Conservation (phyloP, 2,329 filamentous ascomycete genomes). For the Pseudogymnoascus sp. region DNA sequence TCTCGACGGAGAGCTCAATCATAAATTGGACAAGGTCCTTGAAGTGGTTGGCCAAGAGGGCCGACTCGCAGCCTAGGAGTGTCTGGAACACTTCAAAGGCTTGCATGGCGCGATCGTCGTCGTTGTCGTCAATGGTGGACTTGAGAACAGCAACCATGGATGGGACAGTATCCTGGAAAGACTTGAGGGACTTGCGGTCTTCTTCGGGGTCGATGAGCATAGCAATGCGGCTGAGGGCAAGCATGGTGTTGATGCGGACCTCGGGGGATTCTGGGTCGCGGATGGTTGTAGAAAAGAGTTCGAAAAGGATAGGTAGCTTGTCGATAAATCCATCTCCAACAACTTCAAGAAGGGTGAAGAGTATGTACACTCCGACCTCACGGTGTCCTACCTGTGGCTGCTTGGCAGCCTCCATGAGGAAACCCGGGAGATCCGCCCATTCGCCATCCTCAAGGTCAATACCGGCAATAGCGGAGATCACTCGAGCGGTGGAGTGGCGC, state of each 20-base stretch:
- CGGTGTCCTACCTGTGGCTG: conserved; percentile 69
- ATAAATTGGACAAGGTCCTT: conserved; percentile 89
- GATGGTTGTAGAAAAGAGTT: conserved; percentile 78
- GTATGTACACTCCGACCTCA: conserved; percentile 86
- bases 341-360: conserved; percentile 84
- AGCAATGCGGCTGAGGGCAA: conserved; percentile 79
- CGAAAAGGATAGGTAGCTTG: conserved; percentile 70
- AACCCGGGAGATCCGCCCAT: conserved; percentile 72
- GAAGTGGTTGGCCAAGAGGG: conserved; percentile 76
- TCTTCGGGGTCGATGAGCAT: conserved; percentile 85
- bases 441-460: conserved; percentile 81
- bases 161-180: conserved; percentile 74
- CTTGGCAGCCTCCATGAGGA: conserved; percentile 70
- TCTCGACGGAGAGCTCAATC: conserved; percentile 75
- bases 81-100: conserved; percentile 97
- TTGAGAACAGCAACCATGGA: conserved; percentile 86
- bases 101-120: conserved; percentile 83
- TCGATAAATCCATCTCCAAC: conserved; percentile 78
- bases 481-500: conserved; percentile 78
- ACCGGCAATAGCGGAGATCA: conserved; percentile 79
- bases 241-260: conserved; percentile 89
- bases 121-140: conserved; percentile 65
- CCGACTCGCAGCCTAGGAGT: conserved; percentile 79
- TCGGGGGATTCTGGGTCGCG: conserved; percentile 84
- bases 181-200: conserved; percentile 61